These are phyloP conservation scores for bread wheat (Triticum aestivum) DNA, from an alignment of 176 grass and related monocot species.

Conservation along the genomic window IWGSC_CS_RefSeq_v2.1 NC_057799.1:475200456-475200955, in stretches of 20 bases:
- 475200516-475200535: no score
- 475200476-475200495: no score
- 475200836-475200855: not conserved
- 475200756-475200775: not conserved
- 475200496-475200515: no score
- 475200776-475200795: not conserved
- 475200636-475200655: no score
- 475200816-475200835: not conserved
- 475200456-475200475: no score
- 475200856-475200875: not conserved
- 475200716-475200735: not conserved
- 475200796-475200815: not conserved
- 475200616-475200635: no score
- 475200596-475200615: no score
- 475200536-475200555: no score
- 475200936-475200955: constrained; percentile 1
- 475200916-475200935: not conserved
- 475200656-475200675: no score
- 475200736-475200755: not conserved
- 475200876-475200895: not conserved
- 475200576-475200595: no score
- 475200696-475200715: not conserved
- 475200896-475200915: not conserved
- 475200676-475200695: not conserved
- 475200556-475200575: no score